Conservation (phyloP, 306 rosid genomes). For the Ormosia semicastrata region DNA sequence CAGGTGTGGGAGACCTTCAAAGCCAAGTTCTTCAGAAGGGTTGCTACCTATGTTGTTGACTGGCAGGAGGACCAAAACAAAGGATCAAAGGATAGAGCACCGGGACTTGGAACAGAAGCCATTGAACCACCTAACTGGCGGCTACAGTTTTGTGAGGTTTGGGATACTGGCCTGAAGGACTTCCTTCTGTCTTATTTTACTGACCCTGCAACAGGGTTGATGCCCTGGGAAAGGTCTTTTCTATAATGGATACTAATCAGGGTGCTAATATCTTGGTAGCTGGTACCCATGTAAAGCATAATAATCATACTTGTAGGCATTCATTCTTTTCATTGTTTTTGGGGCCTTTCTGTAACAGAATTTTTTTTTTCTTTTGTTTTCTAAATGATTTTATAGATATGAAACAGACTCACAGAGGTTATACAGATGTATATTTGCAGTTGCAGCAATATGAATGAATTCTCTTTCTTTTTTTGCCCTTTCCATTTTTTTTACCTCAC, state of each 20-base stretch:
- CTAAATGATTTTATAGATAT: constrained; percentile 31
- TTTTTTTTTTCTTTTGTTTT: constrained; percentile 26
- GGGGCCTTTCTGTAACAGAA: constrained; percentile 25
- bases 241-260: constrained; percentile 27
- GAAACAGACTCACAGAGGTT: constrained; percentile 36
- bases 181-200: constrained; percentile 58
- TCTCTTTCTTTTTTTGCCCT: constrained; percentile 11
- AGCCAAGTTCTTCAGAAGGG: constrained; percentile 86
- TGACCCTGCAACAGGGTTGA: constrained; percentile 62
- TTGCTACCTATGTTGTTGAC: constrained; percentile 92
- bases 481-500: constrained; percentile 3
- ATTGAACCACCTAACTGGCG: constrained; percentile 83
- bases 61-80: constrained; percentile 89
- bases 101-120: constrained; percentile 91
- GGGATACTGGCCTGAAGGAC: constrained; percentile 88
- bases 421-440: constrained; percentile 55
- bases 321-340: constrained; percentile 50
- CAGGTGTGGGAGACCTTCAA: constrained; percentile 93
- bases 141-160: constrained; percentile 79
- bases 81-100: constrained; percentile 95
- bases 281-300: constrained; percentile 49
- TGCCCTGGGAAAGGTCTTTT: constrained; percentile 80
- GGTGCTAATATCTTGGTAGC: constrained; percentile 47
- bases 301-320: constrained; percentile 44
- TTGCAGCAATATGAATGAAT: constrained; percentile 44